Evolutionary conservation across 2,329 filamentous ascomycete species (phyloP).

Genomic region (Colletotrichum zoysiae): DNA sequence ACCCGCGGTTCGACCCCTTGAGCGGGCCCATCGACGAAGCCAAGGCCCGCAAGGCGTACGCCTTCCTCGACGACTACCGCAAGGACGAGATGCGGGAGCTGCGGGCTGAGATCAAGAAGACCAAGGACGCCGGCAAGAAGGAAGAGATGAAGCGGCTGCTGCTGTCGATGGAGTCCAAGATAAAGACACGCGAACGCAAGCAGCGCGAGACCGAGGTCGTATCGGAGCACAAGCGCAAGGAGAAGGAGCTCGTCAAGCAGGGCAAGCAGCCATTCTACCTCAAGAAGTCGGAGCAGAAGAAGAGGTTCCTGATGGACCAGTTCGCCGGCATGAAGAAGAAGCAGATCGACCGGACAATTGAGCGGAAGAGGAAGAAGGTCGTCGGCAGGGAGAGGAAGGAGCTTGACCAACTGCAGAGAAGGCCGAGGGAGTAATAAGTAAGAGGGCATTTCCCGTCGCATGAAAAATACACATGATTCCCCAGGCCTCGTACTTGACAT

Average conservation of each 20-base stretch:
- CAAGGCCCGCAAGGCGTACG: constrained; percentile 79
- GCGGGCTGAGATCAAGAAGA: constrained; percentile 72
- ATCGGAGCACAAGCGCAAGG: constrained; percentile 80
- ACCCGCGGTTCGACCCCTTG: constrained; percentile 88
- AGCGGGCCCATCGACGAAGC: constrained; percentile 65
- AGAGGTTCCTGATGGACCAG: constrained; percentile 81
- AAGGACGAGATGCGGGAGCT: constrained; percentile 85
- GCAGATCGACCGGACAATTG: constrained; percentile 86
- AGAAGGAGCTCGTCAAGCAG: constrained; percentile 86
- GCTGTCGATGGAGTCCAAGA: constrained; percentile 81
- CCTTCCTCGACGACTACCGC: constrained; percentile 89
- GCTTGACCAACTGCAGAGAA: constrained; percentile 60
- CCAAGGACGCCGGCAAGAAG: constrained; percentile 74
- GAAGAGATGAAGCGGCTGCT: constrained; percentile 80
- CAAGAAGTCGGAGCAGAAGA: constrained; percentile 93
- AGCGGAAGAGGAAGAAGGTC: constrained; percentile 90
- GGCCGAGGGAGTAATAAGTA: constrained; percentile 17
- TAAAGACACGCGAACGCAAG: constrained; percentile 77
- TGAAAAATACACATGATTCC: constrained; percentile 1
- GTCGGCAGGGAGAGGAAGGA: constrained; percentile 86
- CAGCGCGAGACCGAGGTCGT: constrained; percentile 78
- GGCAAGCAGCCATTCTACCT: constrained; percentile 95
- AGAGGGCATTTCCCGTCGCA: background rate
- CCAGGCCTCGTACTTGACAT: background rate
- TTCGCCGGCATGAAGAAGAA: constrained; percentile 87